Evolutionary conservation across 1,284 basidiomycete genomes (phyloP), one percentile per base, ranked within the genome.

Genomic region (Tausonia pullulans): DNA sequence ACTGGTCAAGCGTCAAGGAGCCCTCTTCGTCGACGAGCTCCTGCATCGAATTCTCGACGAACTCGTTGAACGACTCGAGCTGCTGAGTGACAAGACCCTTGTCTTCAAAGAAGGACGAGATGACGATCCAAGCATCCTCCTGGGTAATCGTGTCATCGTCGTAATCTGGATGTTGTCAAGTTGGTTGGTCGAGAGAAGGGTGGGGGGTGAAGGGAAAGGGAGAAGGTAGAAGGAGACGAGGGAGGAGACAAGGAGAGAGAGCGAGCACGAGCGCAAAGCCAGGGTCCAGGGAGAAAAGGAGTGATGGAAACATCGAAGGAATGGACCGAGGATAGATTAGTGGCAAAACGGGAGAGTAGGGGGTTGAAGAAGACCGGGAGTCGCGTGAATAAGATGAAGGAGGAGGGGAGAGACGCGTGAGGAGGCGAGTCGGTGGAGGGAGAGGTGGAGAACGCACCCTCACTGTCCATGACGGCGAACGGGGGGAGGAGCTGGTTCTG

Each of bases 41-140:
- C 78, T 98, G 95, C 89, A 99, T 97, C n/a, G 94, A 98, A 73
- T 97, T 98, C 76, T 95, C 91, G 59, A 99, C 90, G 73, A 98
- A 99, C 78, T 98, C 96, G 77, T 99, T 94, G 79, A 96, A 99
- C 44, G 91, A 95, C 79, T 96, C 93, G 64, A 98, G 84, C 76
- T 99, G 95, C 76, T 98, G 96, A 63, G 92, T 85, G 65, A 98
- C 96, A 67, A 99, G 86, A 78, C 95, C 95, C 77, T 96, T 97
- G 76, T 94, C 89, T 68, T 91, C 87, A 75, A 98, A 98, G 81
- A 97, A 98, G 71, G 90, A 86, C 67, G 90, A 88, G 72, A 98
- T 98, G 72, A 96, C 85, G 55, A 87, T 87, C 93, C 93, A 97
- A 74, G 90, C 92, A 73, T 94, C 91, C 75, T 95, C 92, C 73